Base-by-base conservation (phyloP, 768 basidiomycete species). In the Xerocomellus intermedius region DNA sequence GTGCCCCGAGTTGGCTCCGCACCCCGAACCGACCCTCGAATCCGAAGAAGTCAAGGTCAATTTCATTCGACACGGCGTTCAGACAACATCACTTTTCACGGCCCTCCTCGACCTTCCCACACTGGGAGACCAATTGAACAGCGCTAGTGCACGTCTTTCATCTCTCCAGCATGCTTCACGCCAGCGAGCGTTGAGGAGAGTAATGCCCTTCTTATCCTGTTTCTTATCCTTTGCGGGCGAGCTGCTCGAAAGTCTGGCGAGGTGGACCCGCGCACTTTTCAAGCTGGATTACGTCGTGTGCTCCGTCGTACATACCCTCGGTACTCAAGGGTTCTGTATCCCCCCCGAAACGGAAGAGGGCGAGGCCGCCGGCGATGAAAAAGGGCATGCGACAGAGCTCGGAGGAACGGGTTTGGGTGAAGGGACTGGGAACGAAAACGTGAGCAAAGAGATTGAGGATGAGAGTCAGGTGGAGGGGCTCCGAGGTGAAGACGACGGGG, bases 401-500 rank as follows among this genome's bases (percentile, higher is more conserved):
- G 90, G 80, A 35, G 96, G 96, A 5, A 82, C 89, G 3, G 97
- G 97, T 4, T 74, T 99, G 48, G 97, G 97, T 3, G 85, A 90
- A 61, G 97, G 97, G 2, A 76, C 81, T 2, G 97, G 97, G 0
- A 75, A 77, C 30, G 83, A 96, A 68, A 89, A 98, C 64, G 88
- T 94, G 53, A 94, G 91, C 77, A 88, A 94, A 64, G 91, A 98
- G 66, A 94, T 98, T 50, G 87, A 95, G 65, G 94, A 98, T 53
- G 94, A 98, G 73, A 89, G 90, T 64, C 96, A 99, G 64, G 90
- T 98, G 8, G 97, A 99, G 64, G 97, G 97, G 0, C 76, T 98
- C 22, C 82, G 86, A 67, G 89, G 83, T 14, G 86, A 91, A 19
- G 78, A 80, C 2, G 77, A 80, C 12, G 71, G 70, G 16, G 57